Percentiles rank a stretch among this genome's conserved stretches.
These are phyloP conservation scores for Taphrina betulina DNA, from an alignment of 1,139 yeast genomes.

Conservation along the genomic window DNA sequence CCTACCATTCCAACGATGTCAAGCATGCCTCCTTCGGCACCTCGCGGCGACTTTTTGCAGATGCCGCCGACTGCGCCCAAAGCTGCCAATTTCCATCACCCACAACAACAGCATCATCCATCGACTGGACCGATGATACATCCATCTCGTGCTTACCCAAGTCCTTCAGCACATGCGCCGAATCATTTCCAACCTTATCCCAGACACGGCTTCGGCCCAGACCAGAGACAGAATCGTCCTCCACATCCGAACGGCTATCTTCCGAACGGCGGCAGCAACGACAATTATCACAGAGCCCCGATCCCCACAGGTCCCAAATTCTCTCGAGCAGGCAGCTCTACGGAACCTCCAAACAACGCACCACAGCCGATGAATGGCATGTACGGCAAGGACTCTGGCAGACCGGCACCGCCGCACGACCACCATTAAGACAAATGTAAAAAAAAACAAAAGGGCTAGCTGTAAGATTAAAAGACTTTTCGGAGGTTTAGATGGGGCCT, in stretches of 20 bases:
- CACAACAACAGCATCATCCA: not conserved
- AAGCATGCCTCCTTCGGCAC: not conserved
- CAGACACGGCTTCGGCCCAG: not conserved
- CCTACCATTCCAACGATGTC: not conserved
- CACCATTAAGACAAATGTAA: too few relatives aligned
- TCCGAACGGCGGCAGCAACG: not conserved
- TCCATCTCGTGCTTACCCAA: not conserved
- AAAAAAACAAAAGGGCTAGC: too few relatives aligned
- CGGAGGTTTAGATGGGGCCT: too few relatives aligned
- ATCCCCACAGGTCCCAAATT: conserved; percentile 17
- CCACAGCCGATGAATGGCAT: too few relatives aligned
- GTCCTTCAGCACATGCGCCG: not conserved
- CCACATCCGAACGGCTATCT: not conserved
- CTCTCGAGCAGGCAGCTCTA: conserved; percentile 1
- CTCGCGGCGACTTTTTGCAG: conserved; percentile 14
- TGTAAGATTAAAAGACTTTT: too few relatives aligned
- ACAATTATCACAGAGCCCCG: conserved; percentile 1
- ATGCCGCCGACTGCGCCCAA: conserved; percentile 19
- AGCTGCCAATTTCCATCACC: not conserved
- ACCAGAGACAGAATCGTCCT: conserved; percentile 7
- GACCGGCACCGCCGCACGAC: too few relatives aligned
- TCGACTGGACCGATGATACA: not conserved
- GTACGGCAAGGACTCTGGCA: too few relatives aligned
- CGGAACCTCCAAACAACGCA: conserved; percentile 1
- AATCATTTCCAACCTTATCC: not conserved